phyloP scores from a whole-genome alignment of 1,139 yeast species.

The Yamadazyma taylorii region DNA sequence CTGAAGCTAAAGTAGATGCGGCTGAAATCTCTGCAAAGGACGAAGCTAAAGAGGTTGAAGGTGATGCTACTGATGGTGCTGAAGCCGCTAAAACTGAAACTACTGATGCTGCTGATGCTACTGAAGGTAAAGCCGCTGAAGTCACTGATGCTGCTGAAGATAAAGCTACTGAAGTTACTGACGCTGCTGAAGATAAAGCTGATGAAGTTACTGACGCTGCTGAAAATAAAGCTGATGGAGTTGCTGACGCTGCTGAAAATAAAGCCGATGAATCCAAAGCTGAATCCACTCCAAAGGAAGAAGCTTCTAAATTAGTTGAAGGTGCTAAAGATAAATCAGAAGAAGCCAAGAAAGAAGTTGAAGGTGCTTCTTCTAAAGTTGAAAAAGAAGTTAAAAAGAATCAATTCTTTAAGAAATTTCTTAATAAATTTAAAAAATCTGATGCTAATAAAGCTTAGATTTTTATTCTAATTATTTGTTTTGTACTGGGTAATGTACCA shows the following conservation, averaged over 20 bases:
- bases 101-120: constrained; percentile 4
- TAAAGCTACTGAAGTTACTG: constrained; percentile 16
- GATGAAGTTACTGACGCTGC: constrained; percentile 13
- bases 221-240: constrained; percentile 7
- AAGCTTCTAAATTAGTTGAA: constrained; percentile 8
- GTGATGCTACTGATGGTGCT: constrained; percentile 20
- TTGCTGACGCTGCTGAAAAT: constrained; percentile 11
- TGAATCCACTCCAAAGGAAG: constrained; percentile 15
- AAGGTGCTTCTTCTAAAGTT: constrained; percentile 26
- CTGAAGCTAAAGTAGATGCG: constrained; percentile 10
- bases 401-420: constrained; percentile 50
- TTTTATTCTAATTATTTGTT: too few relatives aligned
- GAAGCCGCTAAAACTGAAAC: constrained; percentile 7
- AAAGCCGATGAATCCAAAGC: constrained; percentile 26
- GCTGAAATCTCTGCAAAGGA: too few relatives aligned
- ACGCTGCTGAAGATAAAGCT: constrained; percentile 13
- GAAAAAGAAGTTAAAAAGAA: constrained; percentile 46
- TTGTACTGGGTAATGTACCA: neutral
- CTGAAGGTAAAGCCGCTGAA: constrained; percentile 5
- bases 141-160: constrained; percentile 4
- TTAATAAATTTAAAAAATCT: constrained; percentile 49
- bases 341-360: constrained; percentile 32
- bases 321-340: constrained; percentile 19
- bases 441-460: constrained; percentile 32
- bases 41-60: constrained; percentile 16